Evolutionary conservation across 179 eudicot genomes (phyloP).

Genomic region (Corrigiola litoralis): DNA sequence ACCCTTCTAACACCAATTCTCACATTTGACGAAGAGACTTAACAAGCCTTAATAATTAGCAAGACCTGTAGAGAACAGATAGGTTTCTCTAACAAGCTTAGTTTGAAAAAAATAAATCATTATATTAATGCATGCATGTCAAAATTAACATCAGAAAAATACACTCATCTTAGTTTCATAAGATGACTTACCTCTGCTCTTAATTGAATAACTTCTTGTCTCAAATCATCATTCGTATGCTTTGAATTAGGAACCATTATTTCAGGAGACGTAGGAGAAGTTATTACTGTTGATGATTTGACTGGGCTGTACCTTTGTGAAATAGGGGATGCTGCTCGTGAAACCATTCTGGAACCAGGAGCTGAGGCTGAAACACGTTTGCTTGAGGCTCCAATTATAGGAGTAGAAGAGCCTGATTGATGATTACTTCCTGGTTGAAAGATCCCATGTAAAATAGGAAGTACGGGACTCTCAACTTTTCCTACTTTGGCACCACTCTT

Average conservation of each 20-base stretch:
- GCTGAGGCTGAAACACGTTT: conserved; percentile 53
- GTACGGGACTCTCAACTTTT: conserved; percentile 29
- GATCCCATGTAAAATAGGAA: conserved; percentile 35
- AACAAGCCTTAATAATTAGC: no score
- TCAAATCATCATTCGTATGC: conserved; percentile 35
- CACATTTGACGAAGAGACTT: no score
- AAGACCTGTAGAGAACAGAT: no score
- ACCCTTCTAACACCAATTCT: no score
- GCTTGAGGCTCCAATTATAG: conserved; percentile 33
- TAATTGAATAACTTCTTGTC: conserved; percentile 54
- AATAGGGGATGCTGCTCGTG: conserved; percentile 74
- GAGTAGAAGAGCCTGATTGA: conserved; percentile 38
- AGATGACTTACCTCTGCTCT: conserved; percentile 59
- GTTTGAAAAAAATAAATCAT: not conserved
- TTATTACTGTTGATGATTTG: conserved; percentile 27
- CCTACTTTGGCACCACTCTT: conserved; percentile 32
- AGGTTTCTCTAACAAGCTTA: not conserved
- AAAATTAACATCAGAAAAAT: not conserved
- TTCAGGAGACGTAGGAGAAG: conserved; percentile 42
- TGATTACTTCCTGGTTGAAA: conserved; percentile 37
- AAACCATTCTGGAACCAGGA: conserved; percentile 61
- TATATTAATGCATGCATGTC: not conserved
- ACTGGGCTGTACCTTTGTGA: conserved; percentile 40
- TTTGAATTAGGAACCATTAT: conserved; percentile 30
- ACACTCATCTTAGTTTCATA: not conserved